Conservation (phyloP, 306 rosid genomes). For the Cucurbita maxima region DNA sequence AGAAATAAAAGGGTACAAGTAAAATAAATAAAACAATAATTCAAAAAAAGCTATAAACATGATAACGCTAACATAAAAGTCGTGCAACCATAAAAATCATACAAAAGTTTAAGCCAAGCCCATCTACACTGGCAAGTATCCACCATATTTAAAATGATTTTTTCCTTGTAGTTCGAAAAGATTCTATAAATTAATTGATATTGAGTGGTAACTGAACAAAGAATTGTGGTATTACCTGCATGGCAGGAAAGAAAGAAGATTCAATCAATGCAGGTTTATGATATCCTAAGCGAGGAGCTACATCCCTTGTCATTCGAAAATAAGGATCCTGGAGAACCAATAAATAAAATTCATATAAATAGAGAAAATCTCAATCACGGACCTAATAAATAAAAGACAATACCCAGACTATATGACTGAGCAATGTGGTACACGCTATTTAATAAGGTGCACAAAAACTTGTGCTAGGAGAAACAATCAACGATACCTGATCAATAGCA, state of each 20-base stretch:
- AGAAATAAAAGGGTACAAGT: background rate
- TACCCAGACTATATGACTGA: background rate
- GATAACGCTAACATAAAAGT: background rate
- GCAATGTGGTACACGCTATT: background rate
- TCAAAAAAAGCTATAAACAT: background rate
- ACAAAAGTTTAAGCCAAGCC: background rate
- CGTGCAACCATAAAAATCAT: background rate
- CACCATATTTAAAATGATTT: background rate
- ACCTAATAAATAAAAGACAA: background rate
- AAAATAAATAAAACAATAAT: background rate
- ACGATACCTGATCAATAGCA: slow-evolving; percentile 82
- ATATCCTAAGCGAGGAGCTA: slow-evolving; percentile 74
- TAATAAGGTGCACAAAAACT: background rate
- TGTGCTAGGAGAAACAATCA: background rate
- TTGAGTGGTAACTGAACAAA: slow-evolving; percentile 1
- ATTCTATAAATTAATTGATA: background rate
- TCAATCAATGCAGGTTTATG: slow-evolving; percentile 87
- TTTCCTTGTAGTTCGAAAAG: background rate
- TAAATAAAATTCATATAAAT: slow-evolving; percentile 5
- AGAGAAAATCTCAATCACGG: background rate
- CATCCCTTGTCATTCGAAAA: slow-evolving; percentile 95
- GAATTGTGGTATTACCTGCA: slow-evolving; percentile 43
- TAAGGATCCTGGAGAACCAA: slow-evolving; percentile 67
- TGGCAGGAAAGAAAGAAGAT: slow-evolving; percentile 76
- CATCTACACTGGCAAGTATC: background rate